These are phyloP conservation scores for Pseudoturritis turrita DNA, from an alignment of 345 rosid genomes.

Conservation along the genomic window DNA sequence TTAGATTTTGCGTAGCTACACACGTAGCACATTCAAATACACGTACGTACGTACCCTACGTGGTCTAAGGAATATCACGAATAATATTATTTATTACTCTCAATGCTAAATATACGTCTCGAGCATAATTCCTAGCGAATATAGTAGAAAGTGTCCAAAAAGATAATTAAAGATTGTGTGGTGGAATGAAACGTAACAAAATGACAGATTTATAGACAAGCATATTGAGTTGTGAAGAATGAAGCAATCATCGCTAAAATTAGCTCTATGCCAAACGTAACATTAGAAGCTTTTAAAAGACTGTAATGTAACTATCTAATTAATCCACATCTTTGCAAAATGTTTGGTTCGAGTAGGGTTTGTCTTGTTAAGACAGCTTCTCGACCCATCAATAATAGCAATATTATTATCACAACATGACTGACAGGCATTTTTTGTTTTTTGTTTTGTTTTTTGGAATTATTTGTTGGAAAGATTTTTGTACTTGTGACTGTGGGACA, in stretches of 20 bases:
- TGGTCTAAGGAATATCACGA: conserved; percentile 7
- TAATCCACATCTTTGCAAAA: background rate
- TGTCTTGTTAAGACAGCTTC: conserved; percentile 18
- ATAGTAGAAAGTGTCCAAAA: background rate
- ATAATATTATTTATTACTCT: background rate
- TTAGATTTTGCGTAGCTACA: background rate
- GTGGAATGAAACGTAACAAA: background rate
- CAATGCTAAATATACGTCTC: background rate
- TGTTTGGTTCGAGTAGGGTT: conserved; percentile 3
- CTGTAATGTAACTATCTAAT: background rate
- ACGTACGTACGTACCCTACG: background rate
- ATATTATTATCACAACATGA: background rate
- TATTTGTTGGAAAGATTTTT: background rate
- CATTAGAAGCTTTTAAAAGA: background rate
- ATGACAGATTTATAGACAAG: background rate
- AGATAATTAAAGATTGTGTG: background rate
- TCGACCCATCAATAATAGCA: conserved; percentile 3
- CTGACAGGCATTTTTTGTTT: background rate
- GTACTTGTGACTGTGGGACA: conserved; percentile 11
- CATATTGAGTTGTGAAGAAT: background rate
- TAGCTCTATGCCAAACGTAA: conserved; percentile 8
- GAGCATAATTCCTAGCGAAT: background rate
- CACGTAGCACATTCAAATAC: conserved; percentile 11
- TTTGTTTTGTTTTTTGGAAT: background rate
- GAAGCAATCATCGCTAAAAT: background rate